phyloP scores from a whole-genome alignment of 2,329 filamentous ascomycete genomes.

The Catunica adiposa region DNA sequence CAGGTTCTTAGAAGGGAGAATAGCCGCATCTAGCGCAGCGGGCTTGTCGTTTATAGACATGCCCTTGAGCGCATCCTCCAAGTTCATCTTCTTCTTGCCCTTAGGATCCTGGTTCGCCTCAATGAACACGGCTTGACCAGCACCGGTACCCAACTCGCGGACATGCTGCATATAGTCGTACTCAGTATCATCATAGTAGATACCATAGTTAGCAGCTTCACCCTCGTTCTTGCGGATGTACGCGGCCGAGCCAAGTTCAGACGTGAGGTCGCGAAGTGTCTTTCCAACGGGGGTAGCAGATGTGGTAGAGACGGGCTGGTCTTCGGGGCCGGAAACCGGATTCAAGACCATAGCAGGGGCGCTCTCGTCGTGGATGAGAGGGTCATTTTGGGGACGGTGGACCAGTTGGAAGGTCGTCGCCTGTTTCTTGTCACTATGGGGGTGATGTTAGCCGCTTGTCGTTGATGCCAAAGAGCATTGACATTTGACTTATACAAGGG shows the following conservation, averaged over 20 bases:
- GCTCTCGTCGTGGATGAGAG: slow-evolving; percentile 79
- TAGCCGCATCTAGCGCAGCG: slow-evolving; percentile 50
- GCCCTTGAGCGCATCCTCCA: slow-evolving; percentile 67
- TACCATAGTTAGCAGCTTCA: slow-evolving; percentile 82
- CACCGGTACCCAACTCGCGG: slow-evolving; percentile 63
- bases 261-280: slow-evolving; percentile 57
- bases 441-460: slow-evolving; percentile 17
- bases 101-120: slow-evolving; percentile 50
- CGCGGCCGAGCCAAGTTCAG: slow-evolving; percentile 54
- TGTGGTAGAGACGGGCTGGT: slow-evolving; percentile 23
- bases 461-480: neutral
- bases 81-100: slow-evolving; percentile 55
- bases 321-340: slow-evolving; percentile 31
- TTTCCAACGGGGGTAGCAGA: slow-evolving; percentile 26
- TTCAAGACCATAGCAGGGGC: slow-evolving; percentile 86
- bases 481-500: neutral
- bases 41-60: slow-evolving; percentile 38
- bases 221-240: slow-evolving; percentile 76
- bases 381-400: slow-evolving; percentile 92
- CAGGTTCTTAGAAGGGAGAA: slow-evolving; percentile 66
- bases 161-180: slow-evolving; percentile 99
- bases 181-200: slow-evolving; percentile 86
- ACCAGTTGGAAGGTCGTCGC: slow-evolving; percentile 89
- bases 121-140: slow-evolving; percentile 64
- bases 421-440: slow-evolving; percentile 61